phyloP scores from a whole-genome alignment of 257 asterid species.

The Nicotiana undulata region DNA sequence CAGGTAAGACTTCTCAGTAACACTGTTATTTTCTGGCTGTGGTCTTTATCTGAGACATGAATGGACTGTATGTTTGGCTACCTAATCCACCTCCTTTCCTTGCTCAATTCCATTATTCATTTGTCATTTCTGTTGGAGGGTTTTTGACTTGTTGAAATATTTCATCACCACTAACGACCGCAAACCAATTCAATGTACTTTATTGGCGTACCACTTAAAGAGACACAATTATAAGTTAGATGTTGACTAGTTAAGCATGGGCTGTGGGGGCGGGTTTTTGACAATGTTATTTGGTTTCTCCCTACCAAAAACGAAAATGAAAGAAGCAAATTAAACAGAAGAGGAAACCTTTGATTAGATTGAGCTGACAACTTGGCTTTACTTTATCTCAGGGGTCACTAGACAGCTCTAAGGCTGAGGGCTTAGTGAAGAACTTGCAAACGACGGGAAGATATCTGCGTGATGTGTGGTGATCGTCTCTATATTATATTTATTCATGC shows the following conservation, averaged over 20 bases:
- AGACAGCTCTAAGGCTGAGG: constrained; percentile 70
- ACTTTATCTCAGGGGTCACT: constrained; percentile 51
- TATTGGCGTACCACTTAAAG: background rate
- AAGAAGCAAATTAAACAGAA: background rate
- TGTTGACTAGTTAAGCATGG: background rate
- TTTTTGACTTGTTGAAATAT: background rate
- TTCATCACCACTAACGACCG: background rate
- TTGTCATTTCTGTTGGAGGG: background rate
- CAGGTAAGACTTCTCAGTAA: constrained; percentile 47
- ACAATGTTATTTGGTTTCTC: background rate
- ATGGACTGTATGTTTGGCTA: background rate
- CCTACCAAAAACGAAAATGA: background rate
- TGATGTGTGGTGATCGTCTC: constrained; percentile 62
- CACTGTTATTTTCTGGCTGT: background rate
- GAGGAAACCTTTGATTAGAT: background rate
- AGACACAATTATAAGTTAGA: background rate
- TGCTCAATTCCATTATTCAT: background rate
- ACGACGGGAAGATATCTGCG: constrained; percentile 71
- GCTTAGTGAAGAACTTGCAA: constrained; percentile 77
- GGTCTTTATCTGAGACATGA: background rate
- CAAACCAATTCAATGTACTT: background rate
- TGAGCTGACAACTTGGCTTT: background rate
- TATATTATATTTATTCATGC: background rate
- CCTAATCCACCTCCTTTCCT: background rate
- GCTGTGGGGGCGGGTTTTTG: background rate